A percentile compares a stretch with the other conserved stretches of the same genome.
phyloP scores from a whole-genome alignment of 768 basidiomycete species.

The Erythrobasidium yunnanense region DNA sequence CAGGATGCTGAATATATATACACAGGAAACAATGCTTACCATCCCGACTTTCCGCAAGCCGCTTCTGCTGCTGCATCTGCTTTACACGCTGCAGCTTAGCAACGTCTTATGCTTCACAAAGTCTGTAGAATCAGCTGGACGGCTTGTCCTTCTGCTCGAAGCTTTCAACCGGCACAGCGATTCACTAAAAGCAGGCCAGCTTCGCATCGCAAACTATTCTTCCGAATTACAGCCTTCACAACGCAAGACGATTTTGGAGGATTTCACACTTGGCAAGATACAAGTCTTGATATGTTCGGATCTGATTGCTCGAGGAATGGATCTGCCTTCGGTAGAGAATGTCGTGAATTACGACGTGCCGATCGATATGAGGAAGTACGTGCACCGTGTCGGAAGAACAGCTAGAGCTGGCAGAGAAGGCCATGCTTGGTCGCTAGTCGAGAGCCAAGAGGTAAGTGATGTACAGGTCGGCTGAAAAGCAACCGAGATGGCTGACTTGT shows the following conservation, averaged over 20 bases:
- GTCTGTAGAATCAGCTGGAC: constrained; percentile 74
- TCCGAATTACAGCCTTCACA: constrained; percentile 67
- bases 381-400: constrained; percentile 91
- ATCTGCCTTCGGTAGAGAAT: constrained; percentile 80
- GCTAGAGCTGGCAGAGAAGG: constrained; percentile 82
- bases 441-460: constrained; percentile 56
- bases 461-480: too few relatives aligned
- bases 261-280: constrained; percentile 68
- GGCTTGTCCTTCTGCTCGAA: constrained; percentile 69
- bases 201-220: constrained; percentile 60
- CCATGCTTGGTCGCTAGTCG: constrained; percentile 87
- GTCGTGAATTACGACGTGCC: constrained; percentile 93
- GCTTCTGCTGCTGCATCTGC: constrained; percentile 73
- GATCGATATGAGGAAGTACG: constrained; percentile 95
- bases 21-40: constrained; percentile 75
- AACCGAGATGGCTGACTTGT: too few relatives aligned
- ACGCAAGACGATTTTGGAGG: constrained; percentile 62
- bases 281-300: constrained; percentile 91
- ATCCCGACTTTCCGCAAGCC: constrained; percentile 72
- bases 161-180: constrained; percentile 52
- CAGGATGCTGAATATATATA: background rate
- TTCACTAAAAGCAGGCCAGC: background rate
- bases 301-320: constrained; percentile 87
- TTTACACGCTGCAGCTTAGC: constrained; percentile 52
- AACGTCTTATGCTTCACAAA: constrained; percentile 93